phyloP scores from a whole-genome alignment of 2,329 filamentous ascomycete species.

The Aspergillus pseudotamarii region DNA sequence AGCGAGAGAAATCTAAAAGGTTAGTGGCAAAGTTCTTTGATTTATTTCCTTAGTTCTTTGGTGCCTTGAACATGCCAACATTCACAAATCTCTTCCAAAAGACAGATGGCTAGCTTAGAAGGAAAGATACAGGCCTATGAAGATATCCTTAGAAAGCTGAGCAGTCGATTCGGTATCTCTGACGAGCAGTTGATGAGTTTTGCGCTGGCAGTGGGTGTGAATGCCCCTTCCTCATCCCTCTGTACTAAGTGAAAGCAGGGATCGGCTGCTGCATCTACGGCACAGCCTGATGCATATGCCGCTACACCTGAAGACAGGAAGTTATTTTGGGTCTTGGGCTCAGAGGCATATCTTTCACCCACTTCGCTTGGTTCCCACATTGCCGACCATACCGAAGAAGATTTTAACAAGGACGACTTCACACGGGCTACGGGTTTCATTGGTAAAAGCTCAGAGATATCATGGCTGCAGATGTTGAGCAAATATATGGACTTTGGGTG shows the following conservation, averaged over 20 bases:
- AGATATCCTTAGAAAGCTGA: constrained; percentile 40
- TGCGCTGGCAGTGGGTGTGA: constrained; percentile 35
- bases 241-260: constrained; percentile 29
- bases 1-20: constrained; percentile 50
- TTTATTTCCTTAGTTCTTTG: background rate
- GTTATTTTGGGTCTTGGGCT: background rate
- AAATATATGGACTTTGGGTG: constrained; percentile 35
- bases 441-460: constrained; percentile 49
- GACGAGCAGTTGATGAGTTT: constrained; percentile 40
- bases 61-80: background rate
- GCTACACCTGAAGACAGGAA: background rate
- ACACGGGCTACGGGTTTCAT: constrained; percentile 47
- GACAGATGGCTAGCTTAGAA: constrained; percentile 45
- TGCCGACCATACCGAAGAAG: constrained; percentile 46
- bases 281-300: constrained; percentile 15
- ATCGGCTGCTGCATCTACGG: constrained; percentile 25
- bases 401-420: constrained; percentile 43
- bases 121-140: constrained; percentile 47
- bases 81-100: constrained; percentile 19
- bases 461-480: constrained; percentile 46
- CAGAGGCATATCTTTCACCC: background rate
- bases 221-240: background rate
- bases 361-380: constrained; percentile 18
- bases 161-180: constrained; percentile 38
- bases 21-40: constrained; percentile 19